Conservation (phyloP, 2,329 filamentous ascomycete genomes). For the Microthyrium microscopicum region DNA sequence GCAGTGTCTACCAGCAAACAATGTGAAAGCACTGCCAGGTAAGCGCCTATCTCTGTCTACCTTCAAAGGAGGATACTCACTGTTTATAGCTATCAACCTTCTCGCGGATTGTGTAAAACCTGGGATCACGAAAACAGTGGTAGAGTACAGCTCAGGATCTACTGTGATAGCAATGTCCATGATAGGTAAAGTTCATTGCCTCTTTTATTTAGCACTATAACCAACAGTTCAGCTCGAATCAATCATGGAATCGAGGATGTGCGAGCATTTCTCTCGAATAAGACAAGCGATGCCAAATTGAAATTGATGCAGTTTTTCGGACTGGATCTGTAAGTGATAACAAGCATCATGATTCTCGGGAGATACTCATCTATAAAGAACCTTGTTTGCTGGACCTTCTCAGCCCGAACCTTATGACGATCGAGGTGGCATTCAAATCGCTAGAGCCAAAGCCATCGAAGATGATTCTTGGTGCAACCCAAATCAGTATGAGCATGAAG, state of each 20-base stretch:
- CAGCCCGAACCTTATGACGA: conserved; percentile 39
- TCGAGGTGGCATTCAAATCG: conserved; percentile 36
- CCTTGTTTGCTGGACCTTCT: conserved; percentile 41
- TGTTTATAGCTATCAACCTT: conserved; percentile 31
- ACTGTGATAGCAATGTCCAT: conserved; percentile 45
- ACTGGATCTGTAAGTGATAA: conserved; percentile 36
- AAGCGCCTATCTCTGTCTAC: conserved; percentile 10
- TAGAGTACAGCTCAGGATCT: conserved; percentile 46
- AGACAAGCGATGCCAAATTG: conserved; percentile 37
- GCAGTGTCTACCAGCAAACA: conserved; percentile 46
- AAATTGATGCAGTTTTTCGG: conserved; percentile 43
- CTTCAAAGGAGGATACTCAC: conserved; percentile 8
- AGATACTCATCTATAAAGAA: conserved; percentile 12
- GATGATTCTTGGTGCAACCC: conserved; percentile 32
- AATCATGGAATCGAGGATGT: conserved; percentile 35
- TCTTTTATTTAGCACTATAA: too few relatives aligned
- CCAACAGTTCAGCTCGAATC: conserved; percentile 34
- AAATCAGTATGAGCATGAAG: conserved; percentile 40
- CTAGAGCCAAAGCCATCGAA: conserved; percentile 25
- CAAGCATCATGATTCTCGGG: too few relatives aligned
- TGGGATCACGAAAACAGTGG: conserved; percentile 36
- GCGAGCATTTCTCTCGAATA: conserved; percentile 41
- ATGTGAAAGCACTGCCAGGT: conserved; percentile 48
- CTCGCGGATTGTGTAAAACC: too few relatives aligned
- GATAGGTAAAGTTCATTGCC: too few relatives aligned